Evolutionary conservation across 2,329 filamentous ascomycete species (phyloP), one percentile per base, ranked within the genome.

Genomic region (Cercospora sesami): DNA sequence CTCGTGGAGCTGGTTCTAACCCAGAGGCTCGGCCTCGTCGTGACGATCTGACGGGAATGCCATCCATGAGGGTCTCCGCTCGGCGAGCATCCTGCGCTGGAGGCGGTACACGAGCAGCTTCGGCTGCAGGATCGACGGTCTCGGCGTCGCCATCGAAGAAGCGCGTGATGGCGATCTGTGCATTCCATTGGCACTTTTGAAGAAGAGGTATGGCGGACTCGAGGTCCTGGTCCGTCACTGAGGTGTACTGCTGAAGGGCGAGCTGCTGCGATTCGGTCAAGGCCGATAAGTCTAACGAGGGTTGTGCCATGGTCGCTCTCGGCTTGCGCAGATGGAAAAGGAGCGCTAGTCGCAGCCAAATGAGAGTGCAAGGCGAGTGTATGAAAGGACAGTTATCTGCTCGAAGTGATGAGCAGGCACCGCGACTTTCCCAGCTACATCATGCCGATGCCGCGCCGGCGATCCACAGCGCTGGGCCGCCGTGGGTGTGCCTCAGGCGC

Each of bases 121-220:
- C 92, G 67, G 91, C 90, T 18, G 94, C 83, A 12, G 88, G 90
- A 78, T 96, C 92, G 60, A 93, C 87, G 4, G 90, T 91, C 80
- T 98, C 95, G 3, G 90, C 90, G 81, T 98, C 95, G 73, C 95
- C 95, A 76, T 99, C 95, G 79, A 97, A 99, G 86, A 98, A 98
- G 78, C 96, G 96, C 72, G 95, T 89, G 71, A 99, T 94, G 67
- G 95, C 94, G 75, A 98, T 97, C 90, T 97, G 77, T 0, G 97
- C 91, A 77, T 98, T 99, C 95, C 95, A 99, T 84, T 98, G 90
- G 66, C 93, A 97, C 70, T 93, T 86, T 73, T 90, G 87, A 1
- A 99, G 84, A 4, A 99, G 80, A 1, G 92, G 88, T 60, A 97
- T 84, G 1, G 95, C 93, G 67, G 92, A 89, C 53, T 88, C 85